phyloP scores from a whole-genome alignment of 1,284 basidiomycete species.

The Neotropicomus parvogracilis region DNA sequence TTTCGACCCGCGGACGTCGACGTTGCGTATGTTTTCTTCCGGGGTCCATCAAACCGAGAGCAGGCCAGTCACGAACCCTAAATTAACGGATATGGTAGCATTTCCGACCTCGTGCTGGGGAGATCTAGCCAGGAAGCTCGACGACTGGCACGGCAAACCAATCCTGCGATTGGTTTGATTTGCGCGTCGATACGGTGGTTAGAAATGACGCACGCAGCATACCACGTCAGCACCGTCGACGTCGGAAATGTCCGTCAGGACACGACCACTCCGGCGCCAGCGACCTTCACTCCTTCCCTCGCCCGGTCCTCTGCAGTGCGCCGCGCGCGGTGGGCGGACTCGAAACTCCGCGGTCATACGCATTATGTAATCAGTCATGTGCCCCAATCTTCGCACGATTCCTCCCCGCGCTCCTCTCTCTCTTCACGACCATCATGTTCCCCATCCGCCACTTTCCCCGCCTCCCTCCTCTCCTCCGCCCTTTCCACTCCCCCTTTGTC shows the following conservation, averaged over 20 bases:
- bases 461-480: constrained; percentile 26
- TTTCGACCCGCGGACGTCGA: too few relatives aligned
- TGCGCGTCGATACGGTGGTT: constrained; percentile 13
- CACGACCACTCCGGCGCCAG: constrained; percentile 10
- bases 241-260: constrained; percentile 25
- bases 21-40: too few relatives aligned
- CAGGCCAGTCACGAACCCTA: constrained; percentile 27
- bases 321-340: background rate
- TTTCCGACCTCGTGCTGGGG: constrained; percentile 26
- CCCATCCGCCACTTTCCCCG: constrained; percentile 10
- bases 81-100: constrained; percentile 32
- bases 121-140: constrained; percentile 26
- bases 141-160: constrained; percentile 2
- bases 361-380: constrained; percentile 29
- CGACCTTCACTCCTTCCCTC: too few relatives aligned
- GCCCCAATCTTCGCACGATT: constrained; percentile 24
- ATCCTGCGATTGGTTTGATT: constrained; percentile 19
- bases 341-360: constrained; percentile 11
- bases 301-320: background rate
- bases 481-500: constrained; percentile 61
- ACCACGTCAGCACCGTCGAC: constrained; percentile 21
- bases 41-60: too few relatives aligned
- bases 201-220: constrained; percentile 7
- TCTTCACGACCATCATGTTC: constrained; percentile 18
- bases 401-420: constrained; percentile 15